Evolutionary conservation across 164 flowering plant species (phyloP), one percentile per base, ranked within the genome.

Genomic region (Chloranthus sessilifolius): DNA sequence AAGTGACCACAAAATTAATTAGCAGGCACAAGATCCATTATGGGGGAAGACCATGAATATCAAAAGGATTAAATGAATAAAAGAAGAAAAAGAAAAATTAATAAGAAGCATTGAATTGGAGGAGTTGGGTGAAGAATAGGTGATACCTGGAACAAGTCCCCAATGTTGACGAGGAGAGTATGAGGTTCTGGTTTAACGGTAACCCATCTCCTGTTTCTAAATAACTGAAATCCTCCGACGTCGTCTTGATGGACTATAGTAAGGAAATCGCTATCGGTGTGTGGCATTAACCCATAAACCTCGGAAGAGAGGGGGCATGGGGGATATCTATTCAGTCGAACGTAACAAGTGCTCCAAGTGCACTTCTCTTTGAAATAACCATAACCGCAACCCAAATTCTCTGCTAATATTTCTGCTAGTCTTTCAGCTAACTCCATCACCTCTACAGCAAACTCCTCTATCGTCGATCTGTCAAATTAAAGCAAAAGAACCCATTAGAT

Each of bases 231-330:
- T 4, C 96, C 96, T 47, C 96, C 96, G 27, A 88, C 77, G 12
- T 77, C 63, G 53, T 88, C 92, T 64, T 88, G 92, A 40, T 74
- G 72, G 56, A 88, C 22, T 5, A 88, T 72, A 7, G 96, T 88
- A 65, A 88, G 84, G 69, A 84, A 88, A 44, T 84, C 88, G 23
- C 84, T 85, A 11, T 88, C 97, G 0, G 97, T 88, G 64, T 88
- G 97, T 2, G 95, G 91, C 83, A 78, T 75, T 27, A 88, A 50
- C 4, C 97, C 97, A 20, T 62, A 69, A 6, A 88, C 57, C 3
- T 71, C 63, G 0, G 66, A 48, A 3, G 78, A 64, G 0, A 72
- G 42, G 1, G 95, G 82, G 22, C 97, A 88, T 21, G 83, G 79
- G 0, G 89, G 97, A 47, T 88, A 88, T 53, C 91, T 65, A 62